A percentile compares a stretch with the other conserved stretches of the same genome.
Conservation (phyloP, 73 alveolate genomes). For the Paraurostyla sp. region DNA sequence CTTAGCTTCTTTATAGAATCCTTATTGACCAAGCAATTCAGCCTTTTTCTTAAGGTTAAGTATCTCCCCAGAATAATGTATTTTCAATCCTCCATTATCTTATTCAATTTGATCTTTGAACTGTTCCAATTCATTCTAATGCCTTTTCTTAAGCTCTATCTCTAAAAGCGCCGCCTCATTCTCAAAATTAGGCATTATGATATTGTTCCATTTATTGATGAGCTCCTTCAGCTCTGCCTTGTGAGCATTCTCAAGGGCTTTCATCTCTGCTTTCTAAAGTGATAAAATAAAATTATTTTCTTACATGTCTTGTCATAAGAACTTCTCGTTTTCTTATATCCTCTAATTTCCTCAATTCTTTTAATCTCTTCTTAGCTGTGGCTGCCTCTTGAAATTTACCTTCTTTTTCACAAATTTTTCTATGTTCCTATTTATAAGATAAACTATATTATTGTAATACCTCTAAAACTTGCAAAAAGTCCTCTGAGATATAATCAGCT, state of each 20-base stretch:
- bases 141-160: constrained; percentile 68
- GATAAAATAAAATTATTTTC: neutral
- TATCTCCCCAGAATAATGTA: constrained; percentile 51
- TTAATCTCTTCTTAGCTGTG: constrained; percentile 61
- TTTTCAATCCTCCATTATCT: neutral
- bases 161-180: constrained; percentile 73
- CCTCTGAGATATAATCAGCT: constrained; percentile 60
- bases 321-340: constrained; percentile 62
- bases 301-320: constrained; percentile 53
- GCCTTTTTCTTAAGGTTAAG: constrained; percentile 59
- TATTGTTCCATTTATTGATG: constrained; percentile 63
- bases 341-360: constrained; percentile 65
- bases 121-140: constrained; percentile 57
- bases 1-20: constrained; percentile 65
- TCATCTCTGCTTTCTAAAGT: constrained; percentile 57
- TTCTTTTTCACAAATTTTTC: constrained; percentile 72
- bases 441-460: neutral
- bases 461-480: constrained; percentile 53
- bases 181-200: constrained; percentile 76
- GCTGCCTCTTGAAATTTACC: constrained; percentile 75
- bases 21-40: constrained; percentile 59
- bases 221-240: constrained; percentile 61
- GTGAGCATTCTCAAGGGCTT: constrained; percentile 68
- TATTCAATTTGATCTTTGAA: constrained; percentile 56
- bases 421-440: constrained; percentile 59